These are phyloP conservation scores for Quercus robur DNA, from an alignment of 306 rosid genomes.

Conservation along the genomic window DNA sequence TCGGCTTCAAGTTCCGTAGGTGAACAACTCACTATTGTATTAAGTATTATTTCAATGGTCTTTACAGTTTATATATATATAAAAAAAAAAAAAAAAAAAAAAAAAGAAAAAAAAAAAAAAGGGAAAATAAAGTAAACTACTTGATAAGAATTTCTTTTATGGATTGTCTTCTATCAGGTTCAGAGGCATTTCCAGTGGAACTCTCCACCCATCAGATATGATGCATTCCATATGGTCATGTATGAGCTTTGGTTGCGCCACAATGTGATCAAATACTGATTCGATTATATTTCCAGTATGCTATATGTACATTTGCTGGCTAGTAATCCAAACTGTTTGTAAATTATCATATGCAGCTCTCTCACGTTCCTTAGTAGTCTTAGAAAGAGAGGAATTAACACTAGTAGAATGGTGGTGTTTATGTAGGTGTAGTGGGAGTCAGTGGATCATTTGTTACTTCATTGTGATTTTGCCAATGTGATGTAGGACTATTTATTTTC, in stretches of 20 bases:
- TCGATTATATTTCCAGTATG: conserved; percentile 9
- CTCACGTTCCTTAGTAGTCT: neutral
- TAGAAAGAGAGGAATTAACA: too few species aligned
- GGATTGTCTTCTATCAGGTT: conserved; percentile 47
- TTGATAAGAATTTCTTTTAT: conserved; percentile 23
- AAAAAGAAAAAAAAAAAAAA: too few species aligned
- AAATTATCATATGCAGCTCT: conserved; percentile 34
- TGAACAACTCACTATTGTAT: neutral
- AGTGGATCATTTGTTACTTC: too few species aligned
- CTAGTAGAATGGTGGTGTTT: too few species aligned
- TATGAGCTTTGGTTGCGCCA: conserved; percentile 94
- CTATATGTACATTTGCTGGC: conserved; percentile 41
- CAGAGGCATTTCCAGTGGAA: conserved; percentile 97
- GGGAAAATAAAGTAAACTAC: neutral
- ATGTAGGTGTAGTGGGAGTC: too few species aligned
- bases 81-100: too few species aligned
- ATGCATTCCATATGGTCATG: conserved; percentile 96
- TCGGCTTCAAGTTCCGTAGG: neutral
- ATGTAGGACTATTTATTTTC: too few species aligned
- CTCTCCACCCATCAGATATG: conserved; percentile 69
- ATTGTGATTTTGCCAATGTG: too few species aligned
- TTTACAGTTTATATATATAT: too few species aligned
- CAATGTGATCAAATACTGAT: conserved; percentile 74
- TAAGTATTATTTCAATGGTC: too few species aligned
- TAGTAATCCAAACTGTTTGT: conserved; percentile 43